Evolutionary conservation across 2,329 filamentous ascomycete genomes (phyloP).

Genomic region (Apiospora marii): DNA sequence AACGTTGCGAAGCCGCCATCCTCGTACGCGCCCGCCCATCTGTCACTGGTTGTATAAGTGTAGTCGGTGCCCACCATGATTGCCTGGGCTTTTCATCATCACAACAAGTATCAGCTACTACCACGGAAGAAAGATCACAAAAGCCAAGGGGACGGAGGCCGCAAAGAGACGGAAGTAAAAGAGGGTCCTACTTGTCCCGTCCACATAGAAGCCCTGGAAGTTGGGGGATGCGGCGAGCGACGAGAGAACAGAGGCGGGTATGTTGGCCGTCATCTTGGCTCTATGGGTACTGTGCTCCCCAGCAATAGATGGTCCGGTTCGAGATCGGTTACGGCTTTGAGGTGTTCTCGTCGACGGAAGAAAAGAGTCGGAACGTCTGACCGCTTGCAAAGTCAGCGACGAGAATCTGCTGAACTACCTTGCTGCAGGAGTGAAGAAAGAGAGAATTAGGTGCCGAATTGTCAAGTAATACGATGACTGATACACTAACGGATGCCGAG

Average conservation of each 20-base stretch:
- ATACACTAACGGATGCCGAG: background rate
- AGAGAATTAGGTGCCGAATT: no score
- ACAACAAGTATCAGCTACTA: background rate
- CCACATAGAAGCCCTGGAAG: background rate
- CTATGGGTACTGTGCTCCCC: background rate
- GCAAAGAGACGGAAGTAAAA: background rate
- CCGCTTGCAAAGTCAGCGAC: background rate
- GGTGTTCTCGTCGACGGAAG: rapidly evolving
- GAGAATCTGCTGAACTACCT: no score
- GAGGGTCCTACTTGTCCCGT: background rate
- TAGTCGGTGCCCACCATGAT: background rate
- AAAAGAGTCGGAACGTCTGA: background rate
- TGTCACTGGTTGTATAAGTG: background rate
- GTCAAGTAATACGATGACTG: no score
- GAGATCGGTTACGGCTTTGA: no score
- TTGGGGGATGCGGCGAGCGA: background rate
- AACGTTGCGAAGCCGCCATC: background rate
- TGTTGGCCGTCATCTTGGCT: background rate
- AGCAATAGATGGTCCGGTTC: background rate
- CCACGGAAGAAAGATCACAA: no score
- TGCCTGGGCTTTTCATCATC: background rate
- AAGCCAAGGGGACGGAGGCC: background rate
- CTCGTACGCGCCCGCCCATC: background rate
- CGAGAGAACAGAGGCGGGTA: background rate
- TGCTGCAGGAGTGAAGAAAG: no score